Base-by-base conservation (phyloP, 768 basidiomycete genomes). In the Nidularia sp. region DNA sequence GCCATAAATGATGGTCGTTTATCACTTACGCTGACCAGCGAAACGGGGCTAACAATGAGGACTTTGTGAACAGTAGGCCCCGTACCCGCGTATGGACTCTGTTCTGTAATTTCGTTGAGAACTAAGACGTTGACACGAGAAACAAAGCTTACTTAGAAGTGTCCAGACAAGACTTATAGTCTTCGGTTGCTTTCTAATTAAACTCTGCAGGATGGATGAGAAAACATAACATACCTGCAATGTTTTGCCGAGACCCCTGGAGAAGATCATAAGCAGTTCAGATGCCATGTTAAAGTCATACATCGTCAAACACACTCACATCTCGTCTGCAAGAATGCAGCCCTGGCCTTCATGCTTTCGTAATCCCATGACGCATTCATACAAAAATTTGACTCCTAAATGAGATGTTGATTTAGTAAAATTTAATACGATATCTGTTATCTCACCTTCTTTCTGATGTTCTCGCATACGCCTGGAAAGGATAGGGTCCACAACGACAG, bases 271-370 rank as follows among this genome's bases (percentile, higher is more conserved):
- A 18, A 44, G 12, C 41, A 8, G 49, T 10, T 5, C 47, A 50
- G 35, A 53, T 54, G 44, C 46, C 60, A 15, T 31, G 49, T 22
- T 12, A 42, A 39, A 33, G 49, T 29, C 34, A 46, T 13, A n/a
- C 45, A 5, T 50, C 51, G 46, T 50, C 67, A 34, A 6, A 22
- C 6, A 34, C 41, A 31, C 65, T 47, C 55, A 92, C 93, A 97
- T 96, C 61, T 98, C 97, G 67, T 99, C 97, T 1, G 96, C 97
- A 34, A 99, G 79, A 57, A 99, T 97, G 60, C 93, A 95, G 1
- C 96, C 96, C 62, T 90, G 84, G 1, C 93, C 90, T 66, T 95
- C 93, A 55, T 93, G 90, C 65, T 85, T 89, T 50, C 90, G 79
- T 61, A 97, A 72, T 7, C 94, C 95, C 93, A 98, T 98, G 13